phyloP scores from a whole-genome alignment of 2,329 filamentous ascomycete genomes.

The Salinomyces thailandicus region DNA sequence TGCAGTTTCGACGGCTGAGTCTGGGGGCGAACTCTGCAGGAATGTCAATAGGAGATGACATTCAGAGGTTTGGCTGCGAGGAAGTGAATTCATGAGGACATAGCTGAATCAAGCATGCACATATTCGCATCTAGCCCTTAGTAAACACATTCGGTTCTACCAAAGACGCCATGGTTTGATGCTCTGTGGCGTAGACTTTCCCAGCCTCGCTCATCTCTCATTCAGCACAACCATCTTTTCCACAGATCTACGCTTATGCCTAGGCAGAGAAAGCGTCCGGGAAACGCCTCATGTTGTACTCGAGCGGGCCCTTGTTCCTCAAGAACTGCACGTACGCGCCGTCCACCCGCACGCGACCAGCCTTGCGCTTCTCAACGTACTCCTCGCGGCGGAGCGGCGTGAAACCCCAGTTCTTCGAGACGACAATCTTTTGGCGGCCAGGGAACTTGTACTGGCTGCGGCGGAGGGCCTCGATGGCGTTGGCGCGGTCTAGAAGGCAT shows the following conservation, averaged over 20 bases:
- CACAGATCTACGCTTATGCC: slow-evolving; percentile 20
- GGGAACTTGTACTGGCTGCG: slow-evolving; percentile 99
- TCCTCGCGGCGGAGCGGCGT: slow-evolving; percentile 95
- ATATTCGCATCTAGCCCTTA: slow-evolving; percentile 1
- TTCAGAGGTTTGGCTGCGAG: background rate
- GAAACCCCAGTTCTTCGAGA: slow-evolving; percentile 99
- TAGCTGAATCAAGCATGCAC: background rate
- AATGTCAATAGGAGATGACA: background rate
- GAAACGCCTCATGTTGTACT: slow-evolving; percentile 86
- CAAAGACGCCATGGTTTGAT: background rate
- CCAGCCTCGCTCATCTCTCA: slow-evolving; percentile 2
- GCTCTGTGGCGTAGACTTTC: background rate
- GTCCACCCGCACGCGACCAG: slow-evolving; percentile 88
- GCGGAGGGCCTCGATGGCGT: slow-evolving; percentile 95
- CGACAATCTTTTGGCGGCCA: slow-evolving; percentile 99
- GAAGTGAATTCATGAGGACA: background rate
- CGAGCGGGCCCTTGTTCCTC: slow-evolving; percentile 78
- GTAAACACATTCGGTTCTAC: background rate
- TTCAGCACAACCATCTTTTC: background rate
- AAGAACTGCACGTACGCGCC: slow-evolving; percentile 99
- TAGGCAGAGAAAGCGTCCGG: slow-evolving; percentile 66
- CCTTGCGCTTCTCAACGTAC: slow-evolving; percentile 90
- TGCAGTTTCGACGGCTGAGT: too few species aligned
- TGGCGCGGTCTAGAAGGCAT: slow-evolving; percentile 62
- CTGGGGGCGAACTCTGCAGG: too few species aligned